phyloP scores from a whole-genome alignment of 2,329 filamentous ascomycete genomes.

The Pseudogymnoascus sp. region DNA sequence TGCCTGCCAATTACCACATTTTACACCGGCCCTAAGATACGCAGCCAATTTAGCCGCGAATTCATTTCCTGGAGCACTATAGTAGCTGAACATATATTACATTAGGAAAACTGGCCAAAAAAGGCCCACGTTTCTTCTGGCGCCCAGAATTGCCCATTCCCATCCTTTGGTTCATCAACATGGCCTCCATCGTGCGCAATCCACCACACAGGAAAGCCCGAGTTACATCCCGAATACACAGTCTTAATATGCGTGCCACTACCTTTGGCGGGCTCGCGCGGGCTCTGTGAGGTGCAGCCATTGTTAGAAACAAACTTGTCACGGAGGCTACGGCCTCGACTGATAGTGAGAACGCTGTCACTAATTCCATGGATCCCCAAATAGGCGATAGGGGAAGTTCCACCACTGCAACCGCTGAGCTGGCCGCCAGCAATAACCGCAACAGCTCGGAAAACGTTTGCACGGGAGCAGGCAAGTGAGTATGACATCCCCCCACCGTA shows the following conservation, averaged over 20 bases:
- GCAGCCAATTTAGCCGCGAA: too few species aligned
- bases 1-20: too few species aligned
- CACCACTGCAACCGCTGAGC: constrained; percentile 26
- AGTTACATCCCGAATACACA: constrained; percentile 25
- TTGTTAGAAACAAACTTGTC: constrained; percentile 34
- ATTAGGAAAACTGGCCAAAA: constrained; percentile 19
- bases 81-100: too few species aligned
- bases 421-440: constrained; percentile 25
- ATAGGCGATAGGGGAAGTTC: constrained; percentile 29
- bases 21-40: too few species aligned
- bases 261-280: constrained; percentile 18
- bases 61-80: too few species aligned
- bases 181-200: constrained; percentile 29
- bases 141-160: constrained; percentile 17
- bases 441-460: constrained; percentile 29
- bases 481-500: constrained; percentile 32
- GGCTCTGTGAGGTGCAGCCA: constrained; percentile 24
- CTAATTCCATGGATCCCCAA: constrained; percentile 30
- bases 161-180: constrained; percentile 22
- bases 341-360: constrained; percentile 31
- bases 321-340: constrained; percentile 28
- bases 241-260: constrained; percentile 15
- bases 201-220: constrained; percentile 30
- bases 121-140: constrained; percentile 29
- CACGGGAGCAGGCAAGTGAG: constrained; percentile 29